Base-by-base conservation (phyloP, 495 filamentous ascomycete species). In the Aspergillus incahuasiensis region DNA sequence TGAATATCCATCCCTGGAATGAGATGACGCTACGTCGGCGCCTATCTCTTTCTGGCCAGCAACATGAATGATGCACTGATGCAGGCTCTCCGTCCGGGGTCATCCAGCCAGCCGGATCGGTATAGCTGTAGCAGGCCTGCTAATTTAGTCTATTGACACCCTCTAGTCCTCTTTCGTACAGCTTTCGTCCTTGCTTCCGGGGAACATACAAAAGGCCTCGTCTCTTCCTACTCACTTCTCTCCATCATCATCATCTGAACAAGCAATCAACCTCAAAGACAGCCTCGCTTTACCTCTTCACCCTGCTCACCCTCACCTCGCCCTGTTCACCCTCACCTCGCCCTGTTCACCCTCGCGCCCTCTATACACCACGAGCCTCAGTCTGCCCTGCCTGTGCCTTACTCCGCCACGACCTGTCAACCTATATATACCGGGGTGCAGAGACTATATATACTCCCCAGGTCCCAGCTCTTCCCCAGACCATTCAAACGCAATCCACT, bases 151-250 rank as follows among this genome's bases (percentile, higher is more conserved):
- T 43, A 52, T 48, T 58, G 38, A 42, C 44, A 35, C 44, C 35
- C 51, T 53, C 58, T 46, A 54, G 48, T 61, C 53, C 58, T 38
- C 43, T 60, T 60, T 53, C 34, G 58, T 44, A 38, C 45, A 55
- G 34, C 47, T 51, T n/a, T 48, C 55, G 54, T 62, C 38, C 55
- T 47, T 52, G 11, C 19, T 50, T 49, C 46, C 50, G 39, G 50
- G 45, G 22, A 48, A 32, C 53, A 51, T 56, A 60, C 53, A 60
- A 60, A 60, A 60, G 48, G 22, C 55, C 57, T 61, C 56, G 51
- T 62, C 39, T 8, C n/a, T 18, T 28, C 30, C 24, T 20, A 43
- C 34, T 25, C 8, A 28, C 38, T 12, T 48, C 48, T 24, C 16
- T 38, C 35, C 52, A 52, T 28, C 45, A 56, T 13, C 45, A 55